Conservation (phyloP, 2,329 filamentous ascomycete species). For the Geoglossum cookeanum region DNA sequence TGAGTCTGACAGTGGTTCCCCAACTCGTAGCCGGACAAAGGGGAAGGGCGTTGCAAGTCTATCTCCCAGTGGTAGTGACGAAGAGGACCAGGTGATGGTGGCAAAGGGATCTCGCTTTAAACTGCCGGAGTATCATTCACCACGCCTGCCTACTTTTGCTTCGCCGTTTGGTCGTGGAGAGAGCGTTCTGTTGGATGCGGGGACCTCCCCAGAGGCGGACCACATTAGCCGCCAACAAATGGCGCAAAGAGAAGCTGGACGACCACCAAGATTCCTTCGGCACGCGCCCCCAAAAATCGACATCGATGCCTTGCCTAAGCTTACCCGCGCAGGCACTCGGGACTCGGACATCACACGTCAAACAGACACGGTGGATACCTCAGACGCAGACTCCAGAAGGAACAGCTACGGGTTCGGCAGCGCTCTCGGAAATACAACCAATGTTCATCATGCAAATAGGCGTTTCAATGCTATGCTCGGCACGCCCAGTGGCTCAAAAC, state of each 20-base stretch:
- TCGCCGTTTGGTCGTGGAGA: slow-evolving; percentile 20
- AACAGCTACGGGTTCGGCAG: slow-evolving; percentile 5
- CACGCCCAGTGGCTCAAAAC: slow-evolving; percentile 16
- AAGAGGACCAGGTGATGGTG: slow-evolving; percentile 17
- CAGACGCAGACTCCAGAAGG: slow-evolving; percentile 9
- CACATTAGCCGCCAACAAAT: slow-evolving; percentile 25
- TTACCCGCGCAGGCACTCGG: slow-evolving; percentile 13
- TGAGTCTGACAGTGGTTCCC: slow-evolving; percentile 14
- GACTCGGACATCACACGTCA: slow-evolving; percentile 5
- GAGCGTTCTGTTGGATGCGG: slow-evolving; percentile 16
- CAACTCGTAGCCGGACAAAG: slow-evolving; percentile 5
- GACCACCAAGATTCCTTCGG: slow-evolving; percentile 24
- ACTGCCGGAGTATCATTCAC: slow-evolving; percentile 22
- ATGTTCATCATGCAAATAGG: slow-evolving; percentile 12
- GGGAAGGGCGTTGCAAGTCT: slow-evolving; percentile 3
- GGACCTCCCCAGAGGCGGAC: slow-evolving; percentile 15
- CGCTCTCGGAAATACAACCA: not conserved
- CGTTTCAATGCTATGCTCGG: slow-evolving; percentile 19
- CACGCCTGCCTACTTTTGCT: slow-evolving; percentile 31
- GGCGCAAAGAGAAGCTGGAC: slow-evolving; percentile 19
- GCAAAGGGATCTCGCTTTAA: slow-evolving; percentile 11
- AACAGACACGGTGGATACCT: slow-evolving; percentile 8
- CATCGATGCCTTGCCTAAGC: slow-evolving; percentile 17
- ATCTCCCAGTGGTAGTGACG: slow-evolving; percentile 15
- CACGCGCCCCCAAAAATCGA: slow-evolving; percentile 33